Evolutionary conservation across 1,284 basidiomycete genomes (phyloP), one percentile per base, ranked within the genome.

Genomic region (Ganoderma boninense): DNA sequence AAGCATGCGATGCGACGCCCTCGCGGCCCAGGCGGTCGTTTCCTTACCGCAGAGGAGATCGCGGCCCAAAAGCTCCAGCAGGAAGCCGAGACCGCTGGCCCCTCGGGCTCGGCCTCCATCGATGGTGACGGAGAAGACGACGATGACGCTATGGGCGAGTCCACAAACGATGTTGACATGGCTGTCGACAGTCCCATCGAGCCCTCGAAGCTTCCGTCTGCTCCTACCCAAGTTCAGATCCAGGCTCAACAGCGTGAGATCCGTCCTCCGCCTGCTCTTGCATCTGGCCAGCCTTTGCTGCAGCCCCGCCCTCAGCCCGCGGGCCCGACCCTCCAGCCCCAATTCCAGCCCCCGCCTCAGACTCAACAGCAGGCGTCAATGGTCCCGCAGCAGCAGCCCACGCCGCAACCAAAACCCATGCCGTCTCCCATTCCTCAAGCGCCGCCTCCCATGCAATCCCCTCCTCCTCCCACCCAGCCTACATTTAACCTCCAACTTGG

Each of bases 1-100:
- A 96, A 97, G 75, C 98, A 99, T 82, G 97, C 97, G 18, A 98
- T 99, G 92, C 92, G 97, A 57, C 90, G 97, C 44, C 97, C 97
- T 18, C 89, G 98, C 72, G 97, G 97, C 1, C 97, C 97, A 49
- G 97, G 98, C 38, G 97, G 97, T 26, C 91, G 97, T 42, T 99
- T 99, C 85, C 89, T 99, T 75, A 98, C 97, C 7, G 95, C 96
- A 52, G 95, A 97, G 35, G 96, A 98, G 82, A 97, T 97, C 62
- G 93, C 93, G 1, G 92, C 91, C 0, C 91, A 92, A 79, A 92
- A 92, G 75, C 81, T 83, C n/a, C 78, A 80, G 5, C 79, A 78
- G 68, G 79, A 74, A 42, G 77, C 74, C 44, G 82, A 80, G 32
- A 76, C 42, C 23, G 40, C 75, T 43, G 74, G 81, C 3, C 75